Percentiles rank a stretch among this genome's conserved stretches.
Conservation (phyloP, 2,329 filamentous ascomycete genomes). For the Aspergillus ochraceus region DNA sequence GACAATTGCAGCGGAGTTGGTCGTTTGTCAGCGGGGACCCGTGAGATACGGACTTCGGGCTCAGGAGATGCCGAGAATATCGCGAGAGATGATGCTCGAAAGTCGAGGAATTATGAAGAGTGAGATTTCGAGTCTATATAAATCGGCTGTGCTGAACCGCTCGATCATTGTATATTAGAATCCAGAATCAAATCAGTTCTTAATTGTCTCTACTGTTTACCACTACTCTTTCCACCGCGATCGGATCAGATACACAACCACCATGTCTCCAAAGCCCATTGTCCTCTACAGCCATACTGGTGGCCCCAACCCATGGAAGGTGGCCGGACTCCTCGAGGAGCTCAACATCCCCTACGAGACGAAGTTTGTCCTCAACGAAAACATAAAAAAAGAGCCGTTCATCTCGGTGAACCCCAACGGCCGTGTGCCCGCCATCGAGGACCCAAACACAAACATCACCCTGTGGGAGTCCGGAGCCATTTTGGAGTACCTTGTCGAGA, state of each 20-base stretch:
- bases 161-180: background rate
- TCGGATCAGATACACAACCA: background rate
- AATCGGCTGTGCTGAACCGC: background rate
- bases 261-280: slow-evolving; percentile 21
- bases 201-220: background rate
- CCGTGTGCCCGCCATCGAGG: slow-evolving; percentile 35
- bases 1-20: background rate
- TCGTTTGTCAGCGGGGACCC: background rate
- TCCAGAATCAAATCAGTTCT: background rate
- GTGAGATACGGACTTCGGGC: background rate
- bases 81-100: background rate
- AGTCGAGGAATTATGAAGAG: background rate
- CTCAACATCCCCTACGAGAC: slow-evolving; percentile 33
- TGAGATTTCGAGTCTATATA: background rate
- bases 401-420: slow-evolving; percentile 34
- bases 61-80: background rate
- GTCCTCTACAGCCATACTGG: slow-evolving; percentile 18
- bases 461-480: slow-evolving; percentile 50
- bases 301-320: slow-evolving; percentile 33
- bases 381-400: slow-evolving; percentile 33
- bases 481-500: slow-evolving; percentile 45
- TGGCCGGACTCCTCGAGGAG: slow-evolving; percentile 32
- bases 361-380: slow-evolving; percentile 14
- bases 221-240: background rate
- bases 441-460: slow-evolving; percentile 40